Evolutionary conservation across 768 basidiomycete species (phyloP), one percentile per base, ranked within the genome.

Genomic region (Podaxis sp.): DNA sequence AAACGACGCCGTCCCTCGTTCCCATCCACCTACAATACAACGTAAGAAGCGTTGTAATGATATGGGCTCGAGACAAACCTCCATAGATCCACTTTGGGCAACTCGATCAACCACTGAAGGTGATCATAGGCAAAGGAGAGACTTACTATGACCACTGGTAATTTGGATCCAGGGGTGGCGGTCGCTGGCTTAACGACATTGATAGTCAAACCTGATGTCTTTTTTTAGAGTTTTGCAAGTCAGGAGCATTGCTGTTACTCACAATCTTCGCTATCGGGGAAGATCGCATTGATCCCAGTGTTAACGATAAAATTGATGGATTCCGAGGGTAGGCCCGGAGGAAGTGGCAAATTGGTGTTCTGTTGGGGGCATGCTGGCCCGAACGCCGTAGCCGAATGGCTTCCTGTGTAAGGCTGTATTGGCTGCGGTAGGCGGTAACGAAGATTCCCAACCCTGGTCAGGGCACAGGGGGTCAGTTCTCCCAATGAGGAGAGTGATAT

Each of bases 91-190:
- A 84, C 82, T 83, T 52, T 19, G 13, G 7, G 4, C 11, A 57
- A 51, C 1, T 3, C 12, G 6, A 52, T 28, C 24, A 52, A 15
- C 11, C n/a, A n/a, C 24, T 5, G 26, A 42, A 13, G 11, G 3
- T 4, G 59, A 48, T 22, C 22, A n/a, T 6, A 6, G 38, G 39
- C 3, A 48, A 13, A 22, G 48, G 33, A 12, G 30, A 17, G 40
- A 75, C 83, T 51, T 70, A 85, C 85, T 19, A 80, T 82, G 22
- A 84, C 73, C 3, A 87, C 83, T 1, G 86, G 86, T 4, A 86
- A 71, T 53, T 81, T 81, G 4, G 79, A 79, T 0, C 65, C 67
- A 1, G 79, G 57, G 0, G 74, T 77, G 0, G 80, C 76, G 38
- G 64, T 69, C 1, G 71, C 68, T 2, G 86, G 84, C 57, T 76